phyloP scores from a whole-genome alignment of 2,329 filamentous ascomycete species.

The Aspergillus candidus region DNA sequence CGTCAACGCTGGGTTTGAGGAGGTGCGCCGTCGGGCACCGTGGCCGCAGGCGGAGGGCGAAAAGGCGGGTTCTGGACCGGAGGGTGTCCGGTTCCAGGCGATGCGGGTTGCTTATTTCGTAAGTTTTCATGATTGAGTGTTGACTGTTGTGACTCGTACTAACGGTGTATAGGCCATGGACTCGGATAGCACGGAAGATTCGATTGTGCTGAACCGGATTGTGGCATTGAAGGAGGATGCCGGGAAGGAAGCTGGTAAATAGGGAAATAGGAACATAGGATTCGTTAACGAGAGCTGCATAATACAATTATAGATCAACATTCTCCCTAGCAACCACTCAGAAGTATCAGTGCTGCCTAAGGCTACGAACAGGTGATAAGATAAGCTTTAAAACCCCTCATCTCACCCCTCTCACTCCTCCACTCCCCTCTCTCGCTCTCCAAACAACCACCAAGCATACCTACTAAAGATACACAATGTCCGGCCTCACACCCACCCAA shows the following conservation, averaged over 20 bases:
- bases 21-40: slow-evolving; percentile 65
- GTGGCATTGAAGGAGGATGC: slow-evolving; percentile 72
- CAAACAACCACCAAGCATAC: too few relatives aligned
- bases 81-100: slow-evolving; percentile 83
- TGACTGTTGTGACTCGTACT: slow-evolving; percentile 22
- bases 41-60: slow-evolving; percentile 74
- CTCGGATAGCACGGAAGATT: slow-evolving; percentile 69
- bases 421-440: too few relatives aligned
- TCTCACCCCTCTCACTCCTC: too few relatives aligned
- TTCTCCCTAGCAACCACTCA: too few relatives aligned
- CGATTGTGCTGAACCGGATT: slow-evolving; percentile 82
- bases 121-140: background rate
- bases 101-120: slow-evolving; percentile 64
- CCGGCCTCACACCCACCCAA: slow-evolving; percentile 61
- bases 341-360: too few relatives aligned
- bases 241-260: slow-evolving; percentile 4
- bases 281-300: too few relatives aligned
- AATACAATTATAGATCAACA: too few relatives aligned
- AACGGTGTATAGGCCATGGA: slow-evolving; percentile 49
- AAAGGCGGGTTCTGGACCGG: slow-evolving; percentile 48
- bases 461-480: slow-evolving; percentile 6
- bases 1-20: slow-evolving; percentile 76
- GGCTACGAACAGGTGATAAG: too few relatives aligned
- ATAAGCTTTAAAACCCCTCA: too few relatives aligned
- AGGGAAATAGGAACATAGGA: too few relatives aligned